These are phyloP conservation scores for Hibiscus tridactylites DNA, from an alignment of 345 rosid species.

Conservation along the genomic window DNA sequence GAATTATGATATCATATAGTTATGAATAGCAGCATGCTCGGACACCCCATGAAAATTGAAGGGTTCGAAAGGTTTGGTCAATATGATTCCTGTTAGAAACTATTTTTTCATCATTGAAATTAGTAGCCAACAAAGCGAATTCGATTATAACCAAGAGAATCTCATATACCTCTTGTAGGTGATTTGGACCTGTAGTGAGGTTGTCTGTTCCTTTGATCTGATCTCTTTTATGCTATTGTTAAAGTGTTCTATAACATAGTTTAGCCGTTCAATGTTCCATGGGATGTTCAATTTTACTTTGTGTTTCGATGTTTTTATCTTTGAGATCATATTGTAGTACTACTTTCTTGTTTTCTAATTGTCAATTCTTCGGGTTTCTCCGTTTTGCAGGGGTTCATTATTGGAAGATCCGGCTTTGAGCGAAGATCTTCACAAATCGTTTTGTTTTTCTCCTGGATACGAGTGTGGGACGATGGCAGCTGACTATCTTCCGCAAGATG, in stretches of 20 bases:
- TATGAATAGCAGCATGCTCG: constrained; percentile 19
- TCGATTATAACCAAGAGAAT: too few species aligned
- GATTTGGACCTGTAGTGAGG: too few species aligned
- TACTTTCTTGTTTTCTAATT: neutral
- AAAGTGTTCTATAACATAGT: neutral
- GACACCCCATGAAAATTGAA: constrained; percentile 29
- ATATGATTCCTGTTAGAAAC: neutral
- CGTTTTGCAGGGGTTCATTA: constrained; percentile 37
- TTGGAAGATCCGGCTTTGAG: constrained; percentile 30
- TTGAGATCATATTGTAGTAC: neutral
- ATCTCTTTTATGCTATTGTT: neutral
- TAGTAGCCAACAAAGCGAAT: neutral
- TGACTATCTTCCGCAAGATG: constrained; percentile 13
- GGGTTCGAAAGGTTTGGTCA: constrained; percentile 15
- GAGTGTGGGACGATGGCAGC: constrained; percentile 8
- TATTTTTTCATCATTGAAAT: constrained; percentile 9
- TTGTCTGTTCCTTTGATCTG: too few species aligned
- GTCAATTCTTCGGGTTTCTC: constrained; percentile 7
- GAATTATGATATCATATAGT: constrained; percentile 24
- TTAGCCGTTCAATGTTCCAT: constrained; percentile 20
- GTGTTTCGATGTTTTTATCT: neutral
- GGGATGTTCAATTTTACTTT: constrained; percentile 15
- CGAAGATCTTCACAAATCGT: constrained; percentile 19
- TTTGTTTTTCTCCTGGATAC: constrained; percentile 23
- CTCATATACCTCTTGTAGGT: too few species aligned